Conservation (phyloP, 192 early-diverging fungal genomes). For the Hyaloraphidium curvatum region DNA sequence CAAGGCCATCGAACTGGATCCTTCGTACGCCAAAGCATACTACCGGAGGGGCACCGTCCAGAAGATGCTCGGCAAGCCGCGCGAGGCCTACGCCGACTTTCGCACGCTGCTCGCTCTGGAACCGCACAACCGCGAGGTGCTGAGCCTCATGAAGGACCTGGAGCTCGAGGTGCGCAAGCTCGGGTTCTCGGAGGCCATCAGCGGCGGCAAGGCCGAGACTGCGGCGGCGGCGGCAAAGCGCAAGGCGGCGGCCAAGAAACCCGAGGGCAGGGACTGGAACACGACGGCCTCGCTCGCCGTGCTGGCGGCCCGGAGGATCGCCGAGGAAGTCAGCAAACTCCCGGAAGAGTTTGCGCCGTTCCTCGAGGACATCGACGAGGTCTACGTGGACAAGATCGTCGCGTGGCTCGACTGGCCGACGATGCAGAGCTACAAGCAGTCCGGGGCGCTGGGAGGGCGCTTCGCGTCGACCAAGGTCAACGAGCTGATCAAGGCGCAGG, state of each 20-base stretch:
- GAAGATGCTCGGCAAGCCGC: background rate
- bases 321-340: background rate
- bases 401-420: background rate
- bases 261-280: background rate
- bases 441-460: background rate
- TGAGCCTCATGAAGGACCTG: background rate
- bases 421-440: background rate
- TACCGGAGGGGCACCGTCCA: background rate
- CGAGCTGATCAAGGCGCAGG: conserved; percentile 3
- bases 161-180: background rate
- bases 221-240: background rate
- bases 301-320: background rate
- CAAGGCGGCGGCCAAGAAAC: background rate
- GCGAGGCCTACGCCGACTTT: background rate
- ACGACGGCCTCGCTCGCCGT: background rate
- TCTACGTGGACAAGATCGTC: background rate
- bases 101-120: background rate
- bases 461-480: background rate
- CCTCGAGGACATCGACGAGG: background rate
- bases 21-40: background rate
- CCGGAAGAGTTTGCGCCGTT: background rate
- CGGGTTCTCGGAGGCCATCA: background rate
- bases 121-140: background rate
- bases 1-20: background rate
- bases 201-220: background rate